phyloP scores from a whole-genome alignment of 306 rosid genomes.

The Quercus berberidifolia region DNA sequence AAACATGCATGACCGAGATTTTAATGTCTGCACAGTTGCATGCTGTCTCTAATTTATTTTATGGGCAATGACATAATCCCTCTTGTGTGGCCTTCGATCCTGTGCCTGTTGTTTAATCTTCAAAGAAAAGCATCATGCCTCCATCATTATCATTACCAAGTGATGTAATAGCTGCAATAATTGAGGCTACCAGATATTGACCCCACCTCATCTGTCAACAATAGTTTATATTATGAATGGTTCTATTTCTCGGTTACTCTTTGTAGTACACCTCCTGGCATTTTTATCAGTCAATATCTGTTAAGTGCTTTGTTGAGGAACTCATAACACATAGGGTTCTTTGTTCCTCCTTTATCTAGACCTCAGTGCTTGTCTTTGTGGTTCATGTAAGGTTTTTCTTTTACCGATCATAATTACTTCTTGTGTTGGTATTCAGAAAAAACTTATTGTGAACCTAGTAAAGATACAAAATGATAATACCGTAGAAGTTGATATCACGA shows the following conservation, averaged over 20 bases:
- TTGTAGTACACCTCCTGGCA: not conserved
- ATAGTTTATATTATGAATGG: not conserved
- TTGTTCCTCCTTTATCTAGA: constrained; percentile 1
- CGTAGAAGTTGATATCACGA: constrained; percentile 73
- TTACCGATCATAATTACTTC: constrained; percentile 21
- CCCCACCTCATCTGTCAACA: not conserved
- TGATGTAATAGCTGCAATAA: not conserved
- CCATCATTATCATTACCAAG: not conserved
- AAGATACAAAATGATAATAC: constrained; percentile 95
- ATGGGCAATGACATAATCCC: not conserved
- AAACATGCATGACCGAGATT: not conserved
- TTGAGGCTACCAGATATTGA: constrained; percentile 2
- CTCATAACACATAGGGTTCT: not conserved
- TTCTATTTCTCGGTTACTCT: not conserved
- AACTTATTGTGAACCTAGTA: constrained; percentile 65
- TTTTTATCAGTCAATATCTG: not conserved
- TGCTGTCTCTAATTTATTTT: not conserved
- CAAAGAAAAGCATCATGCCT: not conserved
- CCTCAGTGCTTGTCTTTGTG: constrained; percentile 6
- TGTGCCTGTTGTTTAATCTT: not conserved
- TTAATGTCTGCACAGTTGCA: not conserved
- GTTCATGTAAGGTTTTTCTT: constrained; percentile 12
- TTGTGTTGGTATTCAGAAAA: constrained; percentile 50
- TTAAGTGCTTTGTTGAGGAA: not conserved
- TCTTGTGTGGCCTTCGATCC: not conserved